Conservation (phyloP, 371 early-diverging fungal genomes). For the Rhizopus microsporus region DNA sequence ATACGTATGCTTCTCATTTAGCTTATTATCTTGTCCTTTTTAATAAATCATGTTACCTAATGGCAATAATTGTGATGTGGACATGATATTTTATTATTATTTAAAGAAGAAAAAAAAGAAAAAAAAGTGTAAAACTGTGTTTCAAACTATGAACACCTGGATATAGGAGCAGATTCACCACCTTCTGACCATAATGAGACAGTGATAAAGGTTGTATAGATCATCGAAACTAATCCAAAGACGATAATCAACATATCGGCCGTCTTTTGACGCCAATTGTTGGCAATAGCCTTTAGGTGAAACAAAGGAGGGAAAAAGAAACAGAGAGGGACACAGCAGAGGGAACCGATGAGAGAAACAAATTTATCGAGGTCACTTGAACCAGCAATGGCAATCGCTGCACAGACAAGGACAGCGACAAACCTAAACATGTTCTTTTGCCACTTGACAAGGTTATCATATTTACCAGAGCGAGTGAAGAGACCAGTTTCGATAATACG, state of each 20-base stretch:
- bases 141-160: slow-evolving; percentile 25
- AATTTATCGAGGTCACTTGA: slow-evolving; percentile 78
- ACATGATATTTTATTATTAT: slow-evolving; percentile 16
- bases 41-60: slow-evolving; percentile 26
- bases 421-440: slow-evolving; percentile 83
- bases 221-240: slow-evolving; percentile 75
- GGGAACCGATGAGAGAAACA: slow-evolving; percentile 85
- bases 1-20: neutral
- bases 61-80: slow-evolving; percentile 50
- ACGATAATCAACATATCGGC: slow-evolving; percentile 63
- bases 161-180: slow-evolving; percentile 33
- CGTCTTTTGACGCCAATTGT: slow-evolving; percentile 35
- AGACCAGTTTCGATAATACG: slow-evolving; percentile 80
- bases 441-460: slow-evolving; percentile 75
- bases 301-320: slow-evolving; percentile 84
- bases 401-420: slow-evolving; percentile 58
- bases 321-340: slow-evolving; percentile 72
- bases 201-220: slow-evolving; percentile 78
- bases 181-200: slow-evolving; percentile 60
- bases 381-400: slow-evolving; percentile 71
- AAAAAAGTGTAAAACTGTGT: slow-evolving; percentile 1
- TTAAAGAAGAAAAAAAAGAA: slow-evolving; percentile 1
- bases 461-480: slow-evolving; percentile 67
- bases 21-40: neutral
- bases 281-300: slow-evolving; percentile 68